Percentiles rank a stretch among this genome's conserved stretches.
Conservation (phyloP, 2,329 filamentous ascomycete genomes). For the Talaromyces marneffei region DNA sequence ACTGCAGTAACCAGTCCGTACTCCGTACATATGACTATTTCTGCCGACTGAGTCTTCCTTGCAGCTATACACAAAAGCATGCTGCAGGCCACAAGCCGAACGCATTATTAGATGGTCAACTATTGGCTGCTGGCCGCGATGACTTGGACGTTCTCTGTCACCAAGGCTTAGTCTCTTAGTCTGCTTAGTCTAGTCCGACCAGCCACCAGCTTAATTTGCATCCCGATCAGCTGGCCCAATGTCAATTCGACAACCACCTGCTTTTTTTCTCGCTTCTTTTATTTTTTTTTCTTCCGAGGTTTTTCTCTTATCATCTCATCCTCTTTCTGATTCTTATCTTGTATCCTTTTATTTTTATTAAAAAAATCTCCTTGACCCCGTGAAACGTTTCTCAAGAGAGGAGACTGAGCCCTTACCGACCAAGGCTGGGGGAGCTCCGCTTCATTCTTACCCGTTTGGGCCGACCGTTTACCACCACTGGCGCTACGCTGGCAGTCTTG, state of each 20-base stretch:
- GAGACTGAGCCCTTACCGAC: neutral
- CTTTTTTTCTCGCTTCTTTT: constrained; percentile 20
- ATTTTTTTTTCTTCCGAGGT: neutral
- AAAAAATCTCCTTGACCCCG: neutral
- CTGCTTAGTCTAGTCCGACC: neutral
- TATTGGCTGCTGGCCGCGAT: neutral
- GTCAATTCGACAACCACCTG: constrained; percentile 23
- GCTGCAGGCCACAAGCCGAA: neutral
- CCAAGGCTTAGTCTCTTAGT: neutral
- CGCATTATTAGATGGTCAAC: neutral
- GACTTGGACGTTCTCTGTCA: neutral
- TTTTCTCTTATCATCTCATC: neutral
- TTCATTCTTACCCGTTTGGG: constrained; percentile 15
- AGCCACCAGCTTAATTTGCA: too few relatives aligned
- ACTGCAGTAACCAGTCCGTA: neutral
- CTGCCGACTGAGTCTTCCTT: neutral
- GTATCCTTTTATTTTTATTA: neutral
- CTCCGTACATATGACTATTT: neutral
- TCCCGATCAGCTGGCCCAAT: neutral
- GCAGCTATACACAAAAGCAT: neutral
- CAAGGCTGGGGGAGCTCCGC: constrained; percentile 9
- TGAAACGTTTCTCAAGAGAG: neutral
- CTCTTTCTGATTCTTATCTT: neutral
- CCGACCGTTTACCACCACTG: neutral
- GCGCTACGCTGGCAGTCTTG: neutral